phyloP scores from a whole-genome alignment of 495 filamentous ascomycete genomes.

The Symbiotaphrina buchneri region DNA sequence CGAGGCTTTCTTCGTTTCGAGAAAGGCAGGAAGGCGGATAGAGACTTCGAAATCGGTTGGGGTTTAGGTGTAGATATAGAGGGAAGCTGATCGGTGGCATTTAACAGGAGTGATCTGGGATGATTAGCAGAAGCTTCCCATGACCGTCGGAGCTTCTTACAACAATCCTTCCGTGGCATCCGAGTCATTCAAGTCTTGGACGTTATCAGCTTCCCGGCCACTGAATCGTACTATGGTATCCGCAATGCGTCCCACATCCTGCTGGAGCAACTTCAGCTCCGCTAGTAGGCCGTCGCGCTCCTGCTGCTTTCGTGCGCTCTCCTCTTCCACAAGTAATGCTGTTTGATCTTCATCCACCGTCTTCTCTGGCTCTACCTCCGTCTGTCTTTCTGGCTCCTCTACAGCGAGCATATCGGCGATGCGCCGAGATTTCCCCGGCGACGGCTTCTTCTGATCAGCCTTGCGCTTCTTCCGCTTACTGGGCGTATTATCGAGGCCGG shows the following conservation, averaged over 20 bases:
- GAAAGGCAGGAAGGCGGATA: slow-evolving; percentile 4
- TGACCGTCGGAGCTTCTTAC: too few species aligned
- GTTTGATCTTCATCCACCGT: neutral
- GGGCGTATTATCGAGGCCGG: slow-evolving; percentile 30
- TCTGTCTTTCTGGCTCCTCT: neutral
- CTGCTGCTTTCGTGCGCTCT: neutral
- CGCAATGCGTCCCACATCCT: too few species aligned
- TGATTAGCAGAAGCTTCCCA: too few species aligned
- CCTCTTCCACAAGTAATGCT: neutral
- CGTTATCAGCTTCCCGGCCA: too few species aligned
- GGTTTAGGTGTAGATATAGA: neutral
- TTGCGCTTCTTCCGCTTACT: slow-evolving; percentile 10
- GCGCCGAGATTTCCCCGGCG: neutral
- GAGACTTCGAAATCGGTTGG: neutral
- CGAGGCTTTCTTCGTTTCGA: neutral
- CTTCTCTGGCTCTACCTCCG: neutral
- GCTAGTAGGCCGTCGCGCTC: neutral
- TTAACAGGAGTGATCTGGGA: slow-evolving; percentile 1
- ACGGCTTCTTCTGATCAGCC: slow-evolving; percentile 3
- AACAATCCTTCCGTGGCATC: too few species aligned
- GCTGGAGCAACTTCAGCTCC: too few species aligned
- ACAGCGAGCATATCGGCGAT: neutral
- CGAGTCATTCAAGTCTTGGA: too few species aligned
- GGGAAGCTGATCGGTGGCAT: neutral
- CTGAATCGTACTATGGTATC: too few species aligned